Conservation (phyloP, 345 rosid genomes). For the Bruguiera gymnorhiza region DNA sequence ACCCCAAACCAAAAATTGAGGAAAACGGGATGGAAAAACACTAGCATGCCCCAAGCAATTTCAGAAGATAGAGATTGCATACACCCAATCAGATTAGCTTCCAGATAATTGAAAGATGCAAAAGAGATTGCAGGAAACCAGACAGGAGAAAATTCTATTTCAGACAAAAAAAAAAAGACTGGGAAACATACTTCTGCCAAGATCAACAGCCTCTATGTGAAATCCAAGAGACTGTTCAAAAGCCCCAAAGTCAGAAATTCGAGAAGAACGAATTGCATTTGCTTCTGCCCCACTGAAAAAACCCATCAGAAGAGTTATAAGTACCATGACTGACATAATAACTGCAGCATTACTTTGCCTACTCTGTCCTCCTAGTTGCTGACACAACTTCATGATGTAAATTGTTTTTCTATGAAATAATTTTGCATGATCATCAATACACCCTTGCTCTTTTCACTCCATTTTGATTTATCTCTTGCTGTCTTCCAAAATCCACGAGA, state of each 20-base stretch:
- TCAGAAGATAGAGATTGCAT: neutral
- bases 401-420: too few relatives aligned
- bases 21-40: neutral
- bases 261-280: slow-evolving; percentile 36
- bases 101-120: neutral
- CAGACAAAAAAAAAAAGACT: neutral
- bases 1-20: neutral
- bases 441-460: too few relatives aligned
- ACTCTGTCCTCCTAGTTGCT: too few relatives aligned
- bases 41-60: neutral
- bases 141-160: neutral
- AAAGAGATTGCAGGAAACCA: neutral
- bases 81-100: too few relatives aligned
- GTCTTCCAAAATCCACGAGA: too few relatives aligned
- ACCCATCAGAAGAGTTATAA: slow-evolving; percentile 20
- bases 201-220: slow-evolving; percentile 50
- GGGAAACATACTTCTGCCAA: slow-evolving; percentile 41
- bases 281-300: slow-evolving; percentile 46
- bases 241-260: slow-evolving; percentile 44
- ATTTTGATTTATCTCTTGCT: too few relatives aligned
- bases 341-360: too few relatives aligned
- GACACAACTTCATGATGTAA: too few relatives aligned
- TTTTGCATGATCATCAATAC: too few relatives aligned
- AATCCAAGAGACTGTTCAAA: slow-evolving; percentile 50
- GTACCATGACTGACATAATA: neutral